These are phyloP conservation scores for Cyclaneusma minus DNA, from an alignment of 2,329 filamentous ascomycete genomes.

Conservation along the genomic window DNA sequence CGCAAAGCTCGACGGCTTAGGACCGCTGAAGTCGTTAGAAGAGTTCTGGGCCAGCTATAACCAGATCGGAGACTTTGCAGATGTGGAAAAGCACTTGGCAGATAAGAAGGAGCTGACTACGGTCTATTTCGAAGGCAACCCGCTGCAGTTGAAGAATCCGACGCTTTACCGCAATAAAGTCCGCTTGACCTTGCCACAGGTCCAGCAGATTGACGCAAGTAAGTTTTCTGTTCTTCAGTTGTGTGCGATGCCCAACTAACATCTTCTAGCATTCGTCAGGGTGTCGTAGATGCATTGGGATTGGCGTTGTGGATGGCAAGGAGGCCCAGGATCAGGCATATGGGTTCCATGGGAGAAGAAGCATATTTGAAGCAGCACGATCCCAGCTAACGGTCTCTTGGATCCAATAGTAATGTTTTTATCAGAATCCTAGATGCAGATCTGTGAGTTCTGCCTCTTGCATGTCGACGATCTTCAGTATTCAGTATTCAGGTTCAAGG, in stretches of 20 bases:
- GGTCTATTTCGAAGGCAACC: conserved; percentile 94
- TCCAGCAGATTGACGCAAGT: conserved; percentile 96
- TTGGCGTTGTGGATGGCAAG: too few relatives aligned
- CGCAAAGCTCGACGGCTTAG: conserved; percentile 55
- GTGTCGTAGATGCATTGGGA: conserved; percentile 13
- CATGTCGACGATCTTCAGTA: too few relatives aligned
- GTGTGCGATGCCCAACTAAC: neutral
- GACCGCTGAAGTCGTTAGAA: conserved; percentile 54
- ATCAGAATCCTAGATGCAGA: too few relatives aligned
- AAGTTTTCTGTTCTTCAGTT: conserved; percentile 28
- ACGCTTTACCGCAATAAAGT: conserved; percentile 92
- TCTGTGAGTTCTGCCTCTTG: too few relatives aligned
- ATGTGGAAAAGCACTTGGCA: conserved; percentile 62
- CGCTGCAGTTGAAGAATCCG: conserved; percentile 63
- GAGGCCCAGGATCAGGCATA: too few relatives aligned
- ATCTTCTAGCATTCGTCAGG: conserved; percentile 14
- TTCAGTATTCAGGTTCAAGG: too few relatives aligned
- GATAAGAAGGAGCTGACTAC: conserved; percentile 73
- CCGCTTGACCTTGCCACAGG: conserved; percentile 67
- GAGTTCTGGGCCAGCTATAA: conserved; percentile 95
- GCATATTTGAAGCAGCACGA: too few relatives aligned
- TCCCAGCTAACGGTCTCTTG: too few relatives aligned
- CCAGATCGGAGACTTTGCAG: conserved; percentile 60
- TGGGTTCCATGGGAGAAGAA: too few relatives aligned
- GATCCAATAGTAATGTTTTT: too few relatives aligned